Evolutionary conservation across 23 red algal species (phyloP).

Genomic region (Pyropia yezoensis): DNA sequence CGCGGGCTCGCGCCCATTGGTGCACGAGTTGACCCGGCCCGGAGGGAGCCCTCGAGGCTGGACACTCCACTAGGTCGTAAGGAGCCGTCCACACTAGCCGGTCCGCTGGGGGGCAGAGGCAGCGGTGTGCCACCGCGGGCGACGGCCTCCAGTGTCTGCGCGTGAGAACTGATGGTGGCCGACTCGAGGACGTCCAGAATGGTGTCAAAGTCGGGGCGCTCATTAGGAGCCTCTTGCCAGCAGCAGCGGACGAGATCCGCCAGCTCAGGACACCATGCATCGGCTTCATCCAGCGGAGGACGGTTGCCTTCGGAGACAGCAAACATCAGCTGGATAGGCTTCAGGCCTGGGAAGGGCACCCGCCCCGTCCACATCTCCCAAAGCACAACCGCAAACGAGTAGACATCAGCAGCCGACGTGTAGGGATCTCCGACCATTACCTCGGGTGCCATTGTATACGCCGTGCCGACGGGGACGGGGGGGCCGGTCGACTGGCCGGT

Average conservation of each 20-base stretch:
- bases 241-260: slow-evolving; percentile 60
- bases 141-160: too few relatives aligned
- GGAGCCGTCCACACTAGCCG: too few relatives aligned
- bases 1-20: too few relatives aligned
- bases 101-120: too few relatives aligned
- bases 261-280: slow-evolving; percentile 33
- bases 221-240: slow-evolving; percentile 49
- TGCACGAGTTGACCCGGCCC: too few relatives aligned
- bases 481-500: not conserved
- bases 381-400: slow-evolving; percentile 60
- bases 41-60: too few relatives aligned
- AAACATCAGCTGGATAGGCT: slow-evolving; percentile 95
- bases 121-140: too few relatives aligned
- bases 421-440: slow-evolving; percentile 72
- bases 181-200: slow-evolving; percentile 65
- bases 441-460: slow-evolving; percentile 76
- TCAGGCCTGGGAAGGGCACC: slow-evolving; percentile 56
- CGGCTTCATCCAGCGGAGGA: slow-evolving; percentile 46
- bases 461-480: not conserved
- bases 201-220: slow-evolving; percentile 73
- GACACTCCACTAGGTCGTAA: too few relatives aligned
- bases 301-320: slow-evolving; percentile 69
- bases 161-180: not conserved
- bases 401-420: slow-evolving; percentile 55
- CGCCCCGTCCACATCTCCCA: slow-evolving; percentile 49